Evolutionary conservation across 2,329 filamentous ascomycete species (phyloP).

Genomic region (Phialophora expanda): DNA sequence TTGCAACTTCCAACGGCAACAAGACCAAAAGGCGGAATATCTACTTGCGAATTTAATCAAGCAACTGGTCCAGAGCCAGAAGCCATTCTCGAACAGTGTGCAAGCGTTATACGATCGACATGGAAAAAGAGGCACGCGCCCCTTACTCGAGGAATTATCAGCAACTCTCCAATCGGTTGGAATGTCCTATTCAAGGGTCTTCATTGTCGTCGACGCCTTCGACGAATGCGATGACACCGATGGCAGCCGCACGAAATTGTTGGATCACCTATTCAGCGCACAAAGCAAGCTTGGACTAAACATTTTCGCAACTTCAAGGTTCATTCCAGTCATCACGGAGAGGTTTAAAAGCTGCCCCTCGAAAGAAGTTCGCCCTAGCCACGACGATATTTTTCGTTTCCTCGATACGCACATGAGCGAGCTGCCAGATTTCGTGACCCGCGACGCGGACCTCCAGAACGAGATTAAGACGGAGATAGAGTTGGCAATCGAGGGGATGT

Average conservation of each 20-base stretch:
- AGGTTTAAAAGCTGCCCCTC: background rate
- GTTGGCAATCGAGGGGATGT: background rate
- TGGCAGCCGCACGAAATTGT: background rate
- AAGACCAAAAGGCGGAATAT: conserved; percentile 46
- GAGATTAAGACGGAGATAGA: background rate
- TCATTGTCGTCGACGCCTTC: background rate
- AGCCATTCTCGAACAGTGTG: background rate
- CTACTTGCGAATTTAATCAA: background rate
- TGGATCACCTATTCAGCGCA: background rate
- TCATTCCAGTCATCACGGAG: background rate
- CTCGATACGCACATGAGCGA: background rate
- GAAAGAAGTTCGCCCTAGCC: background rate
- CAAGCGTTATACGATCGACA: background rate
- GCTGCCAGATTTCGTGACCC: background rate
- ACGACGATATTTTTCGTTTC: background rate
- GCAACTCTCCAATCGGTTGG: background rate
- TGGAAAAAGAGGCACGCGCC: background rate
- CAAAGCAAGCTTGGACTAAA: background rate
- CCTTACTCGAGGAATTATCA: background rate
- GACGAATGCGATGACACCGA: background rate
- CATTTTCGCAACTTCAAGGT: background rate
- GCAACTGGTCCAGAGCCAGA: background rate
- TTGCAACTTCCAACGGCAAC: conserved; percentile 50
- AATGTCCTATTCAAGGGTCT: background rate
- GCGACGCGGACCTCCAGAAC: background rate